phyloP scores from a whole-genome alignment of 2,329 filamentous ascomycete genomes.

The Ramichloridium luteum region DNA sequence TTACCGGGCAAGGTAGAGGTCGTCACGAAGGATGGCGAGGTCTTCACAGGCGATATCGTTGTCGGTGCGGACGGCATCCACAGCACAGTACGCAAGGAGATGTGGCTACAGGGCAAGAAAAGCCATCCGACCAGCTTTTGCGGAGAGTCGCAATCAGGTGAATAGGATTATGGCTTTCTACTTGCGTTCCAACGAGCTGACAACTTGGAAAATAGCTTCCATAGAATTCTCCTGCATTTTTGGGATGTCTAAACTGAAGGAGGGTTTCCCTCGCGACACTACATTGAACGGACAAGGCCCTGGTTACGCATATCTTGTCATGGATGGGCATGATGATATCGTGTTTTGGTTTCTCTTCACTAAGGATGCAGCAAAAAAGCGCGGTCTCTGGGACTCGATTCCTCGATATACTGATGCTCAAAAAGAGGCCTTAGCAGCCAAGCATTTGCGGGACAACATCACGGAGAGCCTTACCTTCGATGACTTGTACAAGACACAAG shows the following conservation, averaged over 20 bases:
- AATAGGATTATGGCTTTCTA: too few species aligned
- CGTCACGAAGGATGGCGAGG: not conserved
- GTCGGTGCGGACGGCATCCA: conserved; percentile 4
- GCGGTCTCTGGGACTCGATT: conserved; percentile 1
- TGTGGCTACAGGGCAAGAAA: conserved; percentile 1
- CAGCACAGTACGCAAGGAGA: conserved; percentile 2
- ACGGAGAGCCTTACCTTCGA: not conserved
- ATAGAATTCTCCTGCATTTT: conserved; percentile 2
- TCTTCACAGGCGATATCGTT: conserved; percentile 1
- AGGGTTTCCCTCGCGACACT: conserved; percentile 1
- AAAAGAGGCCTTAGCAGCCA: not conserved
- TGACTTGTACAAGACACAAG: conserved; percentile 1
- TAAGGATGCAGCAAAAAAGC: not conserved
- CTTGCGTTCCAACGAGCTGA: too few species aligned
- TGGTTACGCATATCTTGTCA: not conserved
- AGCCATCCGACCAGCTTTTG: not conserved
- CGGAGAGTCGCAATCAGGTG: conserved; percentile 1
- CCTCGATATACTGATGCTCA: not conserved
- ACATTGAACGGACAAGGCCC: not conserved
- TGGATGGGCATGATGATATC: conserved; percentile 1
- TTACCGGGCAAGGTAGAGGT: not conserved
- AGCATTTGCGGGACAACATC: not conserved
- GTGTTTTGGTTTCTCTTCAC: conserved; percentile 5
- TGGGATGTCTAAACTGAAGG: conserved; percentile 4
- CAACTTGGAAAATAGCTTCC: not conserved